Evolutionary conservation across 2,329 filamentous ascomycete genomes (phyloP), one percentile per base, ranked within the genome.

Genomic region (Trichoderma afroharzianum): DNA sequence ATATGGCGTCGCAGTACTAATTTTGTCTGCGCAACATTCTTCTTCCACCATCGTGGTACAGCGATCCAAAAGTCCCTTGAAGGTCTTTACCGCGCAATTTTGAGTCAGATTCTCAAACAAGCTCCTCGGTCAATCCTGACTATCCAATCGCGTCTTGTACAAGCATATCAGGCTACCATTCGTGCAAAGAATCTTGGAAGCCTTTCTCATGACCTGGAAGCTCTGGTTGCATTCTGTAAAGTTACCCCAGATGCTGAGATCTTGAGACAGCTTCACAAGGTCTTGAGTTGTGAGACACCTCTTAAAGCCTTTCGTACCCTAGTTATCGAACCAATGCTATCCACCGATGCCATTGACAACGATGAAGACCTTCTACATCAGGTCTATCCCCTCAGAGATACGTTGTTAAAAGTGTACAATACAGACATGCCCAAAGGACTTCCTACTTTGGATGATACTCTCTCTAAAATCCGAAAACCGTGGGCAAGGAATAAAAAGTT

Each of bases 11-110:
- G 43, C n/a, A 39, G 14, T 11, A 15, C 3, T 18, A 8, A 68
- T 11, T 5, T 9, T 21, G 24, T 68, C 6, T 7, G 26, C 15
- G 70, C 70, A 3, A 57, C 21, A 12, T 71, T 71, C 26, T 71
- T 71, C 43, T 71, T 71, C 47, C 63, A 68, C 2, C 32, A 68
- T 39, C 63, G 70, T 5, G 70, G 70, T 11, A 68, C 32, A 3
- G 30, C 28, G 0, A 62, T 62, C 8, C 70, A 68, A 4, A 71
- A 68, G 43, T 71, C 70, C 0, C 33, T 68, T 1, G 55, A 68
- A n/a, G 70, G 70, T 5, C 43, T 71, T 14, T 7, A 57, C 2
- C 70, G 70, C 12, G 53, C 63, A 8, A 68, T 71, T 1, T 26
- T 71, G 2, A 47, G 63, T 4, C 63, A 68, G 4, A 6, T 63